Evolutionary conservation across 495 filamentous ascomycete species (phyloP).

Genomic region (Viridothelium virens): DNA sequence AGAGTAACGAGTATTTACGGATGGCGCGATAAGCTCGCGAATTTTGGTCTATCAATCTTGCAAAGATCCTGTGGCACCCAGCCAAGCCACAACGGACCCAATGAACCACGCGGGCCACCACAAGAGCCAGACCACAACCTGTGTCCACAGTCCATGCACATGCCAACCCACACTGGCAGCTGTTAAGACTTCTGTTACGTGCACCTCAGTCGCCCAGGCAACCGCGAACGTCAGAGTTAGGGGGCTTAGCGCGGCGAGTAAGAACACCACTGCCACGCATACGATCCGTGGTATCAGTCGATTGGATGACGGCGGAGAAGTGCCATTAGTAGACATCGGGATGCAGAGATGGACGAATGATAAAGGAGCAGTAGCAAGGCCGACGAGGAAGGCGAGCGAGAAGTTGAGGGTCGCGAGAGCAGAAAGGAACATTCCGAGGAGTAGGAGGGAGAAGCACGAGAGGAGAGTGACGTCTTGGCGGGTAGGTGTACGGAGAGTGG

Average conservation of each 20-base stretch:
- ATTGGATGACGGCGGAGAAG: constrained; percentile 24
- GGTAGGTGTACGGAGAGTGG: constrained; percentile 7
- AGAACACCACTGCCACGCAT: neutral
- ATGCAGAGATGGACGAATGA: constrained; percentile 49
- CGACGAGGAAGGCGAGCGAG: constrained; percentile 78
- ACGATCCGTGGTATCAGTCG: constrained; percentile 3
- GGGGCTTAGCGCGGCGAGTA: constrained; percentile 53
- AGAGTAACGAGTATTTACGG: too few relatives aligned
- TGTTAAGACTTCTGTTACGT: constrained; percentile 51
- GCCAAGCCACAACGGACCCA: constrained; percentile 30
- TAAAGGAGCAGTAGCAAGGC: constrained; percentile 66
- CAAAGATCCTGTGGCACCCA: constrained; percentile 8
- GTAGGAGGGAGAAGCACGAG: constrained; percentile 83
- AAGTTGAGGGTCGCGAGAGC: constrained; percentile 96
- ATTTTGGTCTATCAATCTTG: neutral
- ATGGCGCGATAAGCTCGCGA: too few relatives aligned
- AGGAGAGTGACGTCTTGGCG: constrained; percentile 48
- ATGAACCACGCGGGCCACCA: constrained; percentile 97
- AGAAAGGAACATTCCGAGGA: constrained; percentile 83
- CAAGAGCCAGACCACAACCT: constrained; percentile 88
- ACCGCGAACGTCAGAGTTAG: constrained; percentile 51
- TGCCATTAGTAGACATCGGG: constrained; percentile 27
- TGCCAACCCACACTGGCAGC: constrained; percentile 85
- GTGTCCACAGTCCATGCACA: constrained; percentile 83
- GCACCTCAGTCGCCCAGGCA: constrained; percentile 37